Base-by-base conservation (phyloP, 768 basidiomycete species). In the Hygrophorus russula region DNA sequence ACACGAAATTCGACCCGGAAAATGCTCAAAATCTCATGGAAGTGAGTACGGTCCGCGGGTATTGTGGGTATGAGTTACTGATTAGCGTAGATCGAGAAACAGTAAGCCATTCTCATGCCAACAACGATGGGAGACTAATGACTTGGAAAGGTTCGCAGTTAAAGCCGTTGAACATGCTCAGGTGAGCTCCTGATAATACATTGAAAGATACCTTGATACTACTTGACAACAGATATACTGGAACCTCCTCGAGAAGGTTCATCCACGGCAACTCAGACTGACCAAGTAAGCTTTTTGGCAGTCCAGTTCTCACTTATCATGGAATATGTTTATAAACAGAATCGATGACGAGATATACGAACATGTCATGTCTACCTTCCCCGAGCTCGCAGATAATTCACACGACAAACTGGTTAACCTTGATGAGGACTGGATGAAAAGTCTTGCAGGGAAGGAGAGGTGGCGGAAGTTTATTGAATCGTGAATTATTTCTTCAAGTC, bases 111-210 rank as follows among this genome's bases (percentile, higher is more conserved):
- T 10, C 17, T n/a, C n/a, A 36, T 3, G 27, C 14, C 28, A n/a
- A 15, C 18, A 29, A 20, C 29, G 6, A 20, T 19, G 12, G 18
- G 27, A 31, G 0, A 30, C 24, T 33, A 20, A 24, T 37, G 5
- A 39, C 36, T 29, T 18, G 28, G 39, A 28, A 35, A 85, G 82
- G 56, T 91, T 92, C 58, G 89, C 89, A 18, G 94, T 99, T 44
- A 89, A 83, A 60, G 89, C 91, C 10, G 92, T 98, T 41, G 93
- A 99, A 59, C 91, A 98, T 51, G 89, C 93, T 36, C 89, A 94
- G 71, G 91, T 37, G 27, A 40, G 18, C 36, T 18, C 8, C 35
- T 14, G 6, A 13, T 28, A 9, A 27, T 5, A 19, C 19, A 13
- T 28, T 19, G 29, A 11, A 5, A 11, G 19, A 14, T 36, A 10